Evolutionary conservation across 2,329 filamentous ascomycete species (phyloP).

Genomic region (Raffaelea arxii): DNA sequence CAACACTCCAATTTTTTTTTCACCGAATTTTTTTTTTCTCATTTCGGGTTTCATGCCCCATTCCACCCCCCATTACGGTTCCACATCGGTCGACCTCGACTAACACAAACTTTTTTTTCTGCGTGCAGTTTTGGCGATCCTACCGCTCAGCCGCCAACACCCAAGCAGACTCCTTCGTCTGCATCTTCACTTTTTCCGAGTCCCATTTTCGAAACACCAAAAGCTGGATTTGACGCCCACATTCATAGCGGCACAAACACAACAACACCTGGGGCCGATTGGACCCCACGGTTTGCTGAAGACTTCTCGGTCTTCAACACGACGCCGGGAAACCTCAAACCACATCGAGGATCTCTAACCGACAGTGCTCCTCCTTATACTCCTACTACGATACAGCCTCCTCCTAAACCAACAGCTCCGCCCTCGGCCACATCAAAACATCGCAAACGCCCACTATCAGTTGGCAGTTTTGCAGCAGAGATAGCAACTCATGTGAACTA

Average conservation of each 20-base stretch:
- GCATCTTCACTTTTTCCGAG: constrained; percentile 37
- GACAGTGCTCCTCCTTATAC: constrained; percentile 22
- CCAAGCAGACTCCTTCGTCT: constrained; percentile 47
- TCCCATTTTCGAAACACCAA: constrained; percentile 48
- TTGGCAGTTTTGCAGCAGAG: constrained; percentile 37
- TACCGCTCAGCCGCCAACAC: constrained; percentile 51
- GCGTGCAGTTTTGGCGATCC: constrained; percentile 50
- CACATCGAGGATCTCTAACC: no score
- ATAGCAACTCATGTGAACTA: constrained; percentile 54
- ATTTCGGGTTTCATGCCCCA: neutral
- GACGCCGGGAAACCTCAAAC: constrained; percentile 49
- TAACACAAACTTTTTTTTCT: constrained; percentile 10
- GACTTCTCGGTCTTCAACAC: constrained; percentile 57
- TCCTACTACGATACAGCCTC: constrained; percentile 15
- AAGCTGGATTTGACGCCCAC: constrained; percentile 33
- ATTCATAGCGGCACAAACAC: constrained; percentile 25
- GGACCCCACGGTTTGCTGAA: constrained; percentile 54
- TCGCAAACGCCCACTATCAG: constrained; percentile 39
- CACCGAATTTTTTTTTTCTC: neutral
- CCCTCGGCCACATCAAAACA: constrained; percentile 1
- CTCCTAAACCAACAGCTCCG: constrained; percentile 19
- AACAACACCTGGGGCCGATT: constrained; percentile 22
- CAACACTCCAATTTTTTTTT: neutral
- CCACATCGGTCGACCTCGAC: constrained; percentile 10
- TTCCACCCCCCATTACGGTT: constrained; percentile 4